Conservation (phyloP, 805 yeast genomes). For the Metschnikowia orientalis region DNA sequence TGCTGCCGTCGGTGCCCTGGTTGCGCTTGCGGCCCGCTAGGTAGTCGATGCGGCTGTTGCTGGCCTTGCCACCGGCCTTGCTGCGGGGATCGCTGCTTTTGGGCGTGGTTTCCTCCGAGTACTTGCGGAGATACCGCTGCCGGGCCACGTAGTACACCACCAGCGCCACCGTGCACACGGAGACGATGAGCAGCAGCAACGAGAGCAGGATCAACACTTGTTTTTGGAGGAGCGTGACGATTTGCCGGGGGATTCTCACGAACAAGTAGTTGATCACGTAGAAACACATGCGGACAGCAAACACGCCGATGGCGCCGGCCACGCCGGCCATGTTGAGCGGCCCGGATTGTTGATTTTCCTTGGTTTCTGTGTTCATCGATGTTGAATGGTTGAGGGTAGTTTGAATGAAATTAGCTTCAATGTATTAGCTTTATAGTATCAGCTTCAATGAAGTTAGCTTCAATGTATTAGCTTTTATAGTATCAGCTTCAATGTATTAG, state of each 20-base stretch:
- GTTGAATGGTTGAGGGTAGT: no score
- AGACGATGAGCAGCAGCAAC: slow-evolving; percentile 41
- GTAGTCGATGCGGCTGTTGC: slow-evolving; percentile 40
- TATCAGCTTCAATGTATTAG: no score
- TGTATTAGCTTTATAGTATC: no score
- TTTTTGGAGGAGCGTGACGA: slow-evolving; percentile 32
- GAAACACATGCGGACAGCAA: slow-evolving; percentile 20
- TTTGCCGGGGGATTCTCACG: slow-evolving; percentile 10
- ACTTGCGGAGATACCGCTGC: slow-evolving; percentile 58
- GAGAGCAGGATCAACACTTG: slow-evolving; percentile 50
- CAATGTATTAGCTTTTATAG: no score
- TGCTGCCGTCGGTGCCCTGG: slow-evolving; percentile 25
- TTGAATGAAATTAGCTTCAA: no score
- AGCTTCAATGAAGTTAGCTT: no score
- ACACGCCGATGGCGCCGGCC: slow-evolving; percentile 6
- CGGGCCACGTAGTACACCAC: slow-evolving; percentile 48
- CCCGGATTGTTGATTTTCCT: no score
- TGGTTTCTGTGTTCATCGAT: no score
- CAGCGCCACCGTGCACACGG: slow-evolving; percentile 26
- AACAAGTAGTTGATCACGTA: slow-evolving; percentile 15
- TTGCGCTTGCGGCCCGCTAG: slow-evolving; percentile 34
- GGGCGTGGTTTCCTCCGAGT: slow-evolving; percentile 41
- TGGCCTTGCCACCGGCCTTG: slow-evolving; percentile 39
- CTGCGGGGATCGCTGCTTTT: slow-evolving; percentile 27
- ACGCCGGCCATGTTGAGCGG: no score